Conservation (phyloP, 257 asterid species). For the Primulina tabacum region DNA sequence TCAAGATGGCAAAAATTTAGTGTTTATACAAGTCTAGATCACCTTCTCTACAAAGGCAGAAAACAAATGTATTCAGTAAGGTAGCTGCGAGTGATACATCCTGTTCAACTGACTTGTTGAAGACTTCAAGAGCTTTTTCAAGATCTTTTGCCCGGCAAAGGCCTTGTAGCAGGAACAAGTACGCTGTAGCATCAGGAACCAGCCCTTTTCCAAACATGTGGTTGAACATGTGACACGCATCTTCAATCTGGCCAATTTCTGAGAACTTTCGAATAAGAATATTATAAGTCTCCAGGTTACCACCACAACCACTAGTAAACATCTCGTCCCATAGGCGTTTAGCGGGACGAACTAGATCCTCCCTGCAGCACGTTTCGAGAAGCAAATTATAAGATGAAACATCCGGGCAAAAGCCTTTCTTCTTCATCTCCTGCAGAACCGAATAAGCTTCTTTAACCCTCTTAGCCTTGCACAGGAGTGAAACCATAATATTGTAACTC, state of each 20-base stretch:
- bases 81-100: slow-evolving; percentile 40
- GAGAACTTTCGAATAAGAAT: slow-evolving; percentile 56
- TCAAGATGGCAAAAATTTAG: not conserved
- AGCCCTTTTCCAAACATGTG: slow-evolving; percentile 69
- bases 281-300: slow-evolving; percentile 54
- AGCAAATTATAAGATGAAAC: slow-evolving; percentile 64
- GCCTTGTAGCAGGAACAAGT: slow-evolving; percentile 55
- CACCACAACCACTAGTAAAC: slow-evolving; percentile 77
- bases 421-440: slow-evolving; percentile 79
- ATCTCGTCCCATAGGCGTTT: slow-evolving; percentile 92
- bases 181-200: slow-evolving; percentile 48
- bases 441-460: slow-evolving; percentile 66
- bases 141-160: slow-evolving; percentile 51
- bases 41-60: slow-evolving; percentile 69
- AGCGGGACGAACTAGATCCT: slow-evolving; percentile 80
- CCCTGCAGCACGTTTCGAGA: slow-evolving; percentile 82
- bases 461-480: slow-evolving; percentile 63
- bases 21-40: slow-evolving; percentile 5
- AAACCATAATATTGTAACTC: slow-evolving; percentile 65
- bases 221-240: slow-evolving; percentile 61
- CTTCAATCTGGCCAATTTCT: slow-evolving; percentile 59
- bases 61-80: slow-evolving; percentile 41
- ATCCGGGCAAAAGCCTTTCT: slow-evolving; percentile 58
- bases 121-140: slow-evolving; percentile 52
- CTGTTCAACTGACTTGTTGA: slow-evolving; percentile 45